Evolutionary conservation across 176 grass and related monocot genomes (phyloP), one percentile per base, ranked within the genome.

Genomic region (Dendrocalamus sinicus): DNA sequence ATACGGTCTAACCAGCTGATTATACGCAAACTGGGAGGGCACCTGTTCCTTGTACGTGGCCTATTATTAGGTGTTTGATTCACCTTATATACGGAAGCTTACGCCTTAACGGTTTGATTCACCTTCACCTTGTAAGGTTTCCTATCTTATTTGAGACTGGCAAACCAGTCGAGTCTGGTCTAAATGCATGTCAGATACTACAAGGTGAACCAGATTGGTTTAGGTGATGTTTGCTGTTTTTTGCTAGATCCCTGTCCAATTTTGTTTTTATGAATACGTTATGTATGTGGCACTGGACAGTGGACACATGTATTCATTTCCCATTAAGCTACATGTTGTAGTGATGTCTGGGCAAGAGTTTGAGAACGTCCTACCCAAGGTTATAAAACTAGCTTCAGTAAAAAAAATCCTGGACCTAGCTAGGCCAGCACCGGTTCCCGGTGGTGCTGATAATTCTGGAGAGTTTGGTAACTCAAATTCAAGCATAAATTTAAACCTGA

Each of bases 101-200:
- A 50, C 0, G 3, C 12, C 48, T 15, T 40, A 60, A 23, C 16
- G 8, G 16, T 57, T 35, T 52, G 8, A 9, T 72, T 72, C 8
- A 63, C 32, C 45, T 63, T 50, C 8, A 30, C 55, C 17, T 35
- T 17, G 11, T 75, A 70, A 23, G 6, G 23, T 67, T 64, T 83
- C 50, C 22, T 83, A 64, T 83, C 19, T 82, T 83, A 53, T 52
- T 35, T 88, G 37, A 77, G 13, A n/a, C n/a, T 78, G 43, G 16
- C 51, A 68, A 26, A 55, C 39, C 20, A 82, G n/a, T 58, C 57
- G 9, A 58, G 10, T 47, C 14, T 88, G 45, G 46, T 78, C 16
- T 78, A 45, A 70, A 52, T 72, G 8, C 26, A 46, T 73, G 41
- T 8, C 68, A 14, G 50, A 63, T 77, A 13, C 66, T 15, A 60